Evolutionary conservation across 1,284 basidiomycete genomes (phyloP), one percentile per base, ranked within the genome.

Genomic region (Takashimella koratensis): DNA sequence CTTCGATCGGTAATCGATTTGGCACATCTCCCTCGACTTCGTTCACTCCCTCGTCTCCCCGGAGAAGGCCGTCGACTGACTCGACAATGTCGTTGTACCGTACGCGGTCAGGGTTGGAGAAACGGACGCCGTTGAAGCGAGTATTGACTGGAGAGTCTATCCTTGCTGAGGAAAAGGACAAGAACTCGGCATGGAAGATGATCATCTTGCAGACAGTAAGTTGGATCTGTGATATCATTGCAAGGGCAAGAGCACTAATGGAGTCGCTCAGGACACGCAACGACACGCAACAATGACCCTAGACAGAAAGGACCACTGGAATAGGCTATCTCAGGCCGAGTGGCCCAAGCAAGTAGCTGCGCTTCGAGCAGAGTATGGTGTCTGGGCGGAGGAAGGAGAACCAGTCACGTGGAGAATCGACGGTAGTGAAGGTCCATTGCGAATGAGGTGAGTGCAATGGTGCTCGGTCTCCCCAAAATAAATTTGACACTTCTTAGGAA

Each of bases 381-480:
- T 93, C 12, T 93, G 90, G 90, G 83, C 84, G 3, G 79, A 82
- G 46, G 70, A 80, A n/a, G 75, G 68, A 30, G 70, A 76, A 22
- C 70, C 71, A 10, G 79, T 79, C 4, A 70, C 80, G 10, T 94
- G 90, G 88, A 78, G 85, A 46, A 73, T 92, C 30, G 90, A 93
- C 59, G 90, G 92, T 60, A 92, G 89, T 5, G 90, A 94, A 67
- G 90, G 90, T 0, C 90, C 90, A 3, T 82, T 88, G 64, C 82
- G 90, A 48, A 86, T 88, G 56, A 80, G 89, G 88, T 88, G 59
- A 30, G 66, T 56, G 10, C 2, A n/a, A 22, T 16, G 10, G 16
- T 40, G n/a, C n/a, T n/a, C n/a, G n/a, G n/a, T n/a, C n/a, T n/a
- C n/a, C n/a, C n/a, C n/a, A n/a, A n/a, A n/a, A n/a, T n/a, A n/a